Base-by-base conservation (phyloP, 768 basidiomycete species). In the Collybia sp. region DNA sequence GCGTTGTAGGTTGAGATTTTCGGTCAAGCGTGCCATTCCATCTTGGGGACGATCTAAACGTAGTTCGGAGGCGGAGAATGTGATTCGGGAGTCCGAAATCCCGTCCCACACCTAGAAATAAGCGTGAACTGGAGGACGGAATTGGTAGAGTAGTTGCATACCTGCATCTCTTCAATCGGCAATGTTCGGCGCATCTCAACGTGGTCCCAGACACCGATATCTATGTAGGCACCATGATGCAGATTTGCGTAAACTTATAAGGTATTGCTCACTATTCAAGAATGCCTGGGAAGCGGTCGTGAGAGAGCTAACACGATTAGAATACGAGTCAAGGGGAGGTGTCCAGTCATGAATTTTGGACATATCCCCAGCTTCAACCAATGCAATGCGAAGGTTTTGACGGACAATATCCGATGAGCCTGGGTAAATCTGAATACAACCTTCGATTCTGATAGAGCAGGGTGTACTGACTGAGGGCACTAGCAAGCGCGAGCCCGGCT, bases 61-160 rank as follows among this genome's bases (percentile, higher is more conserved):
- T 16, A 80, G 47, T 16, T 82, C 77, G 1, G 76, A 66, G 0
- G 85, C 72, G 34, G 75, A 71, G 57, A 94, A 94, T 6, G 70
- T 70, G 43, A 93, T 83, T 12, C 88, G 77, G 6, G 92, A 84
- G 54, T 84, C 81, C 1, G 89, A 88, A 34, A 93, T 52, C 1
- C 93, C 93, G 59, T 96, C 93, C 95, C 94, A 99, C 11, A 95
- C 83, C 92, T 85, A 51, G 3, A 39, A n/a, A n/a, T n/a, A n/a
- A 17, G 30, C 17, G 16, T 50, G 37, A 42, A 11, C 42, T 45
- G 12, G 49, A 41, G 15, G 15, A 20, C n/a, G 30, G 38, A 19
- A 39, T 31, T 12, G 32, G 37, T 6, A 19, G 31, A 13, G 47
- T 47, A 42, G 10, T 16, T 32, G 58, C 71, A 52, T 50, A 83